phyloP scores from a whole-genome alignment of 495 filamentous ascomycete species.

The Friedmanniomyces endolithicus region DNA sequence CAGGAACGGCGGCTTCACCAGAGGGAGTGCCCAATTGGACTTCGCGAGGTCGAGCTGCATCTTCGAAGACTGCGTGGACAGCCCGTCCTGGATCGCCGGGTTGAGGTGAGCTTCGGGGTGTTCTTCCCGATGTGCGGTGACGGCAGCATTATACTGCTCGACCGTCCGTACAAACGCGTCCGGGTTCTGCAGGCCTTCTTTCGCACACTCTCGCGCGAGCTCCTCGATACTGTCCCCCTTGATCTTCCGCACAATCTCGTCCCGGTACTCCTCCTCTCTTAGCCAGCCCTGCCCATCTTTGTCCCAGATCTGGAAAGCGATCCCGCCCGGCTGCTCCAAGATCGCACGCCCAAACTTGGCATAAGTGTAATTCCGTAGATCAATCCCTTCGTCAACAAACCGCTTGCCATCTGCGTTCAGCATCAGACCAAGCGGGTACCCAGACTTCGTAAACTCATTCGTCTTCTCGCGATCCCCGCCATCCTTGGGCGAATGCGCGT shows the following conservation, averaged over 20 bases:
- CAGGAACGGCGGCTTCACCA: slow-evolving; percentile 43
- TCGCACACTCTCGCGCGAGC: slow-evolving; percentile 37
- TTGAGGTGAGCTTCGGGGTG: slow-evolving; percentile 36
- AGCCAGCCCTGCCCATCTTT: slow-evolving; percentile 33
- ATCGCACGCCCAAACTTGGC: slow-evolving; percentile 48
- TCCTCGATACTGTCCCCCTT: slow-evolving; percentile 38
- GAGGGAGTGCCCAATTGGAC: slow-evolving; percentile 50
- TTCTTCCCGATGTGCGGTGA: slow-evolving; percentile 30
- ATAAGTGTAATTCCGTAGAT: slow-evolving; percentile 53
- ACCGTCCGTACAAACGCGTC: slow-evolving; percentile 38
- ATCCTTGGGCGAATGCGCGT: slow-evolving; percentile 41
- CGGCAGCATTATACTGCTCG: slow-evolving; percentile 42
- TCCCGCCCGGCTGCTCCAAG: slow-evolving; percentile 40
- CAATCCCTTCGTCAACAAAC: slow-evolving; percentile 52
- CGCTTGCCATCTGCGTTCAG: slow-evolving; percentile 43
- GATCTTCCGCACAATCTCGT: slow-evolving; percentile 41
- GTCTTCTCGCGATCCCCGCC: slow-evolving; percentile 41
- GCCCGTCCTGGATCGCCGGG: slow-evolving; percentile 43
- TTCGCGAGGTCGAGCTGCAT: slow-evolving; percentile 36
- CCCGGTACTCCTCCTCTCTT: slow-evolving; percentile 45
- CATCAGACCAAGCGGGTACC: slow-evolving; percentile 54
- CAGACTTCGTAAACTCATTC: slow-evolving; percentile 55
- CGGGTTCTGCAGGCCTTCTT: slow-evolving; percentile 33
- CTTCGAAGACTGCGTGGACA: slow-evolving; percentile 39
- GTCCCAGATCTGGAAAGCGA: slow-evolving; percentile 55